A percentile compares a stretch with the other conserved stretches of the same genome.
phyloP scores from a whole-genome alignment of 208 protist species.

The Wallacemonas collosoma region DNA sequence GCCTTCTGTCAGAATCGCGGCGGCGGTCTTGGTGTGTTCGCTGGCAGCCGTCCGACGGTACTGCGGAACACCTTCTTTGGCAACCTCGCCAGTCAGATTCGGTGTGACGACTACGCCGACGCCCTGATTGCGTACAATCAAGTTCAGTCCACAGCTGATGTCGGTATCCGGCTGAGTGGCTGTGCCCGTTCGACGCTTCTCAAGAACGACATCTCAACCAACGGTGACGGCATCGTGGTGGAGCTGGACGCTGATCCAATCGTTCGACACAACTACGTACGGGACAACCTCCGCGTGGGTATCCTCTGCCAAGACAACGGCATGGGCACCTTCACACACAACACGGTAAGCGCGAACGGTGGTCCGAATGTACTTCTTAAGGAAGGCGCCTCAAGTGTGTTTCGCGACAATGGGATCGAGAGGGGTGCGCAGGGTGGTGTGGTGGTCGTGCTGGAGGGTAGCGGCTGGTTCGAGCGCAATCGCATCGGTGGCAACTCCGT shows the following conservation, averaged over 20 bases:
- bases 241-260: slow-evolving; percentile 82
- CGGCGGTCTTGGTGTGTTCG: slow-evolving; percentile 41
- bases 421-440: slow-evolving; percentile 63
- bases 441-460: slow-evolving; percentile 61
- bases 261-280: slow-evolving; percentile 62
- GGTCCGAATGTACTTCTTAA: slow-evolving; percentile 63
- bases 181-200: slow-evolving; percentile 64
- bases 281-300: slow-evolving; percentile 38
- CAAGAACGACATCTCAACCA: slow-evolving; percentile 53
- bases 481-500: slow-evolving; percentile 60
- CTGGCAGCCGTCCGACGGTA: slow-evolving; percentile 54
- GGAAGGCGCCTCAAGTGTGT: slow-evolving; percentile 62
- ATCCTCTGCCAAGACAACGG: slow-evolving; percentile 73
- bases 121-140: slow-evolving; percentile 76
- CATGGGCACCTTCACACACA: slow-evolving; percentile 69
- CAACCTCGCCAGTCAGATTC: slow-evolving; percentile 57
- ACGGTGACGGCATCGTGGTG: slow-evolving; percentile 72
- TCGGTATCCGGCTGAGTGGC: slow-evolving; percentile 55
- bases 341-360: slow-evolving; percentile 54
- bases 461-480: slow-evolving; percentile 76
- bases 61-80: slow-evolving; percentile 59
- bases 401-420: slow-evolving; percentile 74
- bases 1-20: slow-evolving; percentile 50
- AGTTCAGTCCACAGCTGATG: slow-evolving; percentile 35
- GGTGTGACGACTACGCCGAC: slow-evolving; percentile 41